phyloP scores from a whole-genome alignment of 164 flowering plant genomes.

The Stephania cephalantha region DNA sequence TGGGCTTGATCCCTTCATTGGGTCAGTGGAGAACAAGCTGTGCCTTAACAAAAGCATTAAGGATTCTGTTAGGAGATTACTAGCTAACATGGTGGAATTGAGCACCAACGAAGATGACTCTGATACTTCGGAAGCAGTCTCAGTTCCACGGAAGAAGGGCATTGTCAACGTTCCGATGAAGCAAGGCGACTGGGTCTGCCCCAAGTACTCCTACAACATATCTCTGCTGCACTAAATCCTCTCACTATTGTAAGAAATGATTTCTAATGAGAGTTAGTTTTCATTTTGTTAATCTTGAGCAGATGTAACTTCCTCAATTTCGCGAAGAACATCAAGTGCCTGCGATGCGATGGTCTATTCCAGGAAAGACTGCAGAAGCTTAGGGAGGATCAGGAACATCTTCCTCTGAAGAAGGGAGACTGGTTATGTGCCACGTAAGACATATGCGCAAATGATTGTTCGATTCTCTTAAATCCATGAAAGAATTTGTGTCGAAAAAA shows the following conservation, averaged over 20 bases:
- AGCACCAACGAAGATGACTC: conserved; percentile 27
- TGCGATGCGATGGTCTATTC: conserved; percentile 50
- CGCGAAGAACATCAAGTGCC: conserved; percentile 70
- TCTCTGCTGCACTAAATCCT: background rate
- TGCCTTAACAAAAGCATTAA: conserved; percentile 36
- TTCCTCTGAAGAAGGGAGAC: conserved; percentile 88
- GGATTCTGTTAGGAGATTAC: conserved; percentile 58
- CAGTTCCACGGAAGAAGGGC: conserved; percentile 18
- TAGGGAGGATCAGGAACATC: conserved; percentile 52
- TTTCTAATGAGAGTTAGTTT: background rate
- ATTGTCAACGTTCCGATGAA: conserved; percentile 40
- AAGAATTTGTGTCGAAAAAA: conserved; percentile 3
- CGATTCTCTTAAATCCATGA: background rate
- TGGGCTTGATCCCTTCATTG: conserved; percentile 53
- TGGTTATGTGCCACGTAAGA: conserved; percentile 80
- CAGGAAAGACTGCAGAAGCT: conserved; percentile 45
- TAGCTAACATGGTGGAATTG: conserved; percentile 53
- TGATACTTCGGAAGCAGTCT: conserved; percentile 16
- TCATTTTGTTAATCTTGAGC: conserved; percentile 6
- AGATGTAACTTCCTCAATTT: conserved; percentile 85
- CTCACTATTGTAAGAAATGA: background rate
- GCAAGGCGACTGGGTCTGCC: conserved; percentile 82
- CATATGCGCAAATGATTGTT: background rate
- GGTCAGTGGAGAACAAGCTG: conserved; percentile 48
- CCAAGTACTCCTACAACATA: conserved; percentile 44